Evolutionary conservation across 2,329 filamentous ascomycete species (phyloP), one percentile per base, ranked within the genome.

Genomic region (Alternaria novae-zelandiae): DNA sequence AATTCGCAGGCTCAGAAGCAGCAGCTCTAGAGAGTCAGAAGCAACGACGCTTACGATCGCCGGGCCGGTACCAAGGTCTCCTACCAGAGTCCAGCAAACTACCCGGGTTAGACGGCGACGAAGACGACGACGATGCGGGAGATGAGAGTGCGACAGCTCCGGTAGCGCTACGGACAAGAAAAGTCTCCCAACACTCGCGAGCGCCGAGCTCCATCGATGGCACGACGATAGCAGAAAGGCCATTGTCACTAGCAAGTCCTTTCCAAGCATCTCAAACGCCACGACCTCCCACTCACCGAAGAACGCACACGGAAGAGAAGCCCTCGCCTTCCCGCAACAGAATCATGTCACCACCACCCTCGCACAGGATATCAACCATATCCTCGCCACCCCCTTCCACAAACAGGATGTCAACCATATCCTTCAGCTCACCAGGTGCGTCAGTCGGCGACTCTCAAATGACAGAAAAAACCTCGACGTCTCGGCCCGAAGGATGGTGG

Each of bases 1-100:
- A 86, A 70, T 93, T 86, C 68, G 78, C 83, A 8, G 64, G 62
- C 30, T 57, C 57, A n/a, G 65, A 65, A 2, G 21, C 9, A 21
- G 25, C 23, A 17, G 20, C 45, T 11, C 8, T 58, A 13, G 58
- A 69, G 28, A 47, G 53, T 11, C 61, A 67, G 11, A 74, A 74
- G 26, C 66, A 73, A 23, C 72, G 71, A 55, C 62, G 69, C 2
- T 70, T 74, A 44, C 72, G 73, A 20, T 77, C 75, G 5, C 75
- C 76, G 23, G 73, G 67, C 12, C 67, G 73, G 25, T 77, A 74
- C 56, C 68, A 64, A 15, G 70, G 72, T 20, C 71, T 75, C 5
- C 66, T 78, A 2, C 69, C 74, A 17, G 73, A 69, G 6, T 70
- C 71, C 3, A 70, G 71, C 26, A 69, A 62, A 3, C 59, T 68